phyloP scores from a whole-genome alignment of 163 green algal species.

The Prototheca stagnorum region DNA sequence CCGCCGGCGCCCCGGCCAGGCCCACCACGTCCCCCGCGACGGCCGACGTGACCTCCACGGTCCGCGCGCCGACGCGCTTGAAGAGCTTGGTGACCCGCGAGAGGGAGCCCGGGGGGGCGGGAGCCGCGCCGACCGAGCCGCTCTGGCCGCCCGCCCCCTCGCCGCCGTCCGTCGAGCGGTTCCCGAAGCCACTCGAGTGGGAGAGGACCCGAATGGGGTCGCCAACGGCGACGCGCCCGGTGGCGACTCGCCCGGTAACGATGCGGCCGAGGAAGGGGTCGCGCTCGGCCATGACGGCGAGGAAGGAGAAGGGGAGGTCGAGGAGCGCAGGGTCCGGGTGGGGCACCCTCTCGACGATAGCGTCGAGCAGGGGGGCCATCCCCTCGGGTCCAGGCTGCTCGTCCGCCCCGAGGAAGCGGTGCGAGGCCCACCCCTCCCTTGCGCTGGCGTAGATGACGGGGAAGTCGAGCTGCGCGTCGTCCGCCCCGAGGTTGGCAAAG shows the following conservation, averaged over 20 bases:
- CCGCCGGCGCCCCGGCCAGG: slow-evolving; percentile 33
- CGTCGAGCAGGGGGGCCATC: slow-evolving; percentile 57
- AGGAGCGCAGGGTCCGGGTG: slow-evolving; percentile 16
- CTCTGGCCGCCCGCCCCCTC: too few relatives aligned
- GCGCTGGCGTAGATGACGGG: slow-evolving; percentile 51
- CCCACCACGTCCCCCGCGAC: slow-evolving; percentile 66
- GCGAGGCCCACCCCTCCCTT: slow-evolving; percentile 40
- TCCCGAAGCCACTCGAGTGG: slow-evolving; percentile 8
- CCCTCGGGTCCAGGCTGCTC: slow-evolving; percentile 3
- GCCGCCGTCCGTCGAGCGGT: not conserved
- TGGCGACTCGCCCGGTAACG: slow-evolving; percentile 39
- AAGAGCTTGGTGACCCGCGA: slow-evolving; percentile 44
- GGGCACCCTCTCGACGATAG: slow-evolving; percentile 43
- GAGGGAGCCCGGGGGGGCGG: too few relatives aligned
- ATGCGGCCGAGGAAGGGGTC: slow-evolving; percentile 50
- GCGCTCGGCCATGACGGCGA: slow-evolving; percentile 57
- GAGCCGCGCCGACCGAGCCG: too few relatives aligned
- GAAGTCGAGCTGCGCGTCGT: slow-evolving; percentile 75
- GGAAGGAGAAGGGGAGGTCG: slow-evolving; percentile 33
- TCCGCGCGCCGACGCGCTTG: slow-evolving; percentile 32
- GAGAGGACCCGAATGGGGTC: slow-evolving; percentile 28
- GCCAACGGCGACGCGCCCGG: slow-evolving; percentile 22
- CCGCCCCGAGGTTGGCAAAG: slow-evolving; percentile 53
- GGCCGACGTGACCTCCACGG: slow-evolving; percentile 31
- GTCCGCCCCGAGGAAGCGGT: slow-evolving; percentile 10